Percentiles rank a stretch among this genome's conserved stretches.
These are phyloP conservation scores for Skeletonema tropicum DNA, from an alignment of 108 stramenopile species.

Conservation along the genomic window DNA sequence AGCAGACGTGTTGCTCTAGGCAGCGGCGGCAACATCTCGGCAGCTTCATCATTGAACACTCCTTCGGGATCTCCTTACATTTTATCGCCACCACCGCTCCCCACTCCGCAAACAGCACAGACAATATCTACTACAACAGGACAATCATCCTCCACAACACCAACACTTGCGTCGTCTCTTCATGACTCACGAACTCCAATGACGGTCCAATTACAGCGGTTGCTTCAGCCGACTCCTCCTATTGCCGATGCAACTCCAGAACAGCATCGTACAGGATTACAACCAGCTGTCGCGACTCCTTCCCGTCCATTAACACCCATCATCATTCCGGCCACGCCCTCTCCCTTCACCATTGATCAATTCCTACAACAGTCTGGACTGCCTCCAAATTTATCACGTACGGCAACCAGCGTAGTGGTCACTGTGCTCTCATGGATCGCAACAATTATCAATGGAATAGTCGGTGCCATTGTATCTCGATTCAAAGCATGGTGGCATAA, in stretches of 20 bases:
- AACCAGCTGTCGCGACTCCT: neutral
- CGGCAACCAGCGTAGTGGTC: neutral
- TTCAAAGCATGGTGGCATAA: neutral
- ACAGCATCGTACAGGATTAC: neutral
- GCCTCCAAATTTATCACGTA: neutral
- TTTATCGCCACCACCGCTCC: neutral
- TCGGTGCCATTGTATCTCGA: neutral
- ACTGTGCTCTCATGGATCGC: neutral
- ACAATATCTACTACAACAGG: neutral
- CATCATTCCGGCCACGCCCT: neutral
- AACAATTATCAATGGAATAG: neutral
- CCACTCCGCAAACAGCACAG: neutral
- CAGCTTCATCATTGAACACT: neutral
- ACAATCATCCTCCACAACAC: neutral
- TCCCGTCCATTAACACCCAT: neutral
- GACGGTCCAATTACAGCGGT: neutral
- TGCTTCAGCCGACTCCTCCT: slow-evolving; percentile 6
- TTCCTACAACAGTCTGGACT: slow-evolving; percentile 1
- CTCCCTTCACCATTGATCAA: slow-evolving; percentile 1
- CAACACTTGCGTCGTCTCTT: neutral
- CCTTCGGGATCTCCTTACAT: neutral
- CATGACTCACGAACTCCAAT: neutral
- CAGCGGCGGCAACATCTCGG: neutral
- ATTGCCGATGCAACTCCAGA: neutral
- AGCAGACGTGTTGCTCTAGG: neutral